Conservation (phyloP, 371 early-diverging fungal genomes). For the Basidiobolus meristosporus region DNA sequence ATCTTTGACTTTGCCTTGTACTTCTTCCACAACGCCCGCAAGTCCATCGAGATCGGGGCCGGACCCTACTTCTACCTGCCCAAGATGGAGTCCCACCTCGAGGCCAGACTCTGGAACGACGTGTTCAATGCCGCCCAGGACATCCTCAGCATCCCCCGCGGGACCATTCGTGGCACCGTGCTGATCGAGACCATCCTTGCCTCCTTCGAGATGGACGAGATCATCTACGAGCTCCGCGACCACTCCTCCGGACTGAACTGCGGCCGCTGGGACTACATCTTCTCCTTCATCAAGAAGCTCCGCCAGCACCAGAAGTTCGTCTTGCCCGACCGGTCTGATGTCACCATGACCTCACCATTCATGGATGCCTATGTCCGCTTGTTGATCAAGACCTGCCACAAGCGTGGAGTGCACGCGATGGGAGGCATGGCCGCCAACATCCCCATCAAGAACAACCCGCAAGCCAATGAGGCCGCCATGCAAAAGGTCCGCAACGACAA, state of each 20-base stretch:
- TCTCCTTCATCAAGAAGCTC: constrained; percentile 89
- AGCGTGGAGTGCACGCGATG: constrained; percentile 94
- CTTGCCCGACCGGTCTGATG: constrained; percentile 75
- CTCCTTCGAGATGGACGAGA: no score
- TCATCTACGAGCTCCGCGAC: constrained; percentile 89
- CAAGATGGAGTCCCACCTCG: no score
- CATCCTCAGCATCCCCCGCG: no score
- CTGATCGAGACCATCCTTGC: no score
- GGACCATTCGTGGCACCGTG: no score
- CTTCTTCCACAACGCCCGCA: no score
- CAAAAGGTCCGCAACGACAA: constrained; percentile 86
- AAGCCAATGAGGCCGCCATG: constrained; percentile 79
- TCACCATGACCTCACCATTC: constrained; percentile 87
- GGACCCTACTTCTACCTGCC: no score
- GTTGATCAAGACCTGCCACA: constrained; percentile 91
- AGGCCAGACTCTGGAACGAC: no score
- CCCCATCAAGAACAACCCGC: constrained; percentile 78
- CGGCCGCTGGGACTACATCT: constrained; percentile 97
- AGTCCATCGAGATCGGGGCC: no score
- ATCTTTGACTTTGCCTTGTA: no score
- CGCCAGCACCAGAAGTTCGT: constrained; percentile 64
- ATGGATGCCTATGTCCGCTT: constrained; percentile 90
- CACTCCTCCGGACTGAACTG: constrained; percentile 94
- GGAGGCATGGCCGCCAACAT: constrained; percentile 98
- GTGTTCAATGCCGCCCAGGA: no score